phyloP scores from a whole-genome alignment of 2,329 filamentous ascomycete species.

The Colletotrichum salicis region DNA sequence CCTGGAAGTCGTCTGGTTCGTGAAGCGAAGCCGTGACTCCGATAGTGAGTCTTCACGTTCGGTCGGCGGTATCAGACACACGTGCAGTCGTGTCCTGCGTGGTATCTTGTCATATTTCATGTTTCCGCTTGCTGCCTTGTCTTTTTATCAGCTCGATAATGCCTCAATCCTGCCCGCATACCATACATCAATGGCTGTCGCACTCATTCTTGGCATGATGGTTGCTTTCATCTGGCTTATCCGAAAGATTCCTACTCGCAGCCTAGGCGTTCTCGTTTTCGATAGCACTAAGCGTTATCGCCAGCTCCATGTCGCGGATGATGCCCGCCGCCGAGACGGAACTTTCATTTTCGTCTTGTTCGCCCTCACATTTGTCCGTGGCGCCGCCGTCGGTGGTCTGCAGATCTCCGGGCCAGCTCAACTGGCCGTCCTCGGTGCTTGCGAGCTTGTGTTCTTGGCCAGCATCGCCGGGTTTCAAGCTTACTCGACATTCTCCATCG shows the following conservation, averaged over 20 bases:
- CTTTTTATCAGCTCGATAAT: conserved; percentile 74
- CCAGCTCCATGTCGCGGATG: conserved; percentile 64
- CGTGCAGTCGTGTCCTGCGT: conserved; percentile 64
- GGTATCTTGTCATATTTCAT: conserved; percentile 82
- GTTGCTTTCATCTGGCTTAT: conserved; percentile 45
- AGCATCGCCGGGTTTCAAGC: conserved; percentile 35
- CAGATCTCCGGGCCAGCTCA: conserved; percentile 68
- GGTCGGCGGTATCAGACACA: conserved; percentile 22
- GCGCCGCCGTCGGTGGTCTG: conserved; percentile 74
- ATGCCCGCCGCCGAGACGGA: conserved; percentile 49
- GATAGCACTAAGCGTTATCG: conserved; percentile 74
- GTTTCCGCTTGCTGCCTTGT: conserved; percentile 76
- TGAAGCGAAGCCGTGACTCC: conserved; percentile 55
- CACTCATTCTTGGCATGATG: conserved; percentile 39
- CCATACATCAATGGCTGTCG: conserved; percentile 46
- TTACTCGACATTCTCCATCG: conserved; percentile 28
- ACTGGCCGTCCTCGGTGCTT: conserved; percentile 74
- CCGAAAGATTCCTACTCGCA: conserved; percentile 39
- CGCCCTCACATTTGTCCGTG: conserved; percentile 71
- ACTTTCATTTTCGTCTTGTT: conserved; percentile 71
- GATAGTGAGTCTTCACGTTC: conserved; percentile 41
- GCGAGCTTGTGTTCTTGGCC: conserved; percentile 72
- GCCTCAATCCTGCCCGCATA: conserved; percentile 37
- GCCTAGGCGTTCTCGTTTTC: conserved; percentile 45
- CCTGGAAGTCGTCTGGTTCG: conserved; percentile 55